These are phyloP conservation scores for Magnaporthiopsis incrustans DNA, from an alignment of 2,329 filamentous ascomycete genomes.

Conservation along the genomic window DNA sequence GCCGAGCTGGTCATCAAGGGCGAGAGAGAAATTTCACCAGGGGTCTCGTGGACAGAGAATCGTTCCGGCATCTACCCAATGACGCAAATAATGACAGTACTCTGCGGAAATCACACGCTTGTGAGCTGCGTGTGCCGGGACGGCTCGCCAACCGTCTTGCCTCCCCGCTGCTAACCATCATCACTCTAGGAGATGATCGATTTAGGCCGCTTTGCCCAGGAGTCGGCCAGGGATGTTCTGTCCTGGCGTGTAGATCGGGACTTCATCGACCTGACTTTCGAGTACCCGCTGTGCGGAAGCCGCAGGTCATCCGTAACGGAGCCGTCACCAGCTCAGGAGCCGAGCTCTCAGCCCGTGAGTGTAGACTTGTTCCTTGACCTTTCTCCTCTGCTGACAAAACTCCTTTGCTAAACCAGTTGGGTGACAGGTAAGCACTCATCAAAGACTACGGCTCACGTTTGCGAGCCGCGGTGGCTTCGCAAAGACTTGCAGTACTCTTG, in stretches of 20 bases:
- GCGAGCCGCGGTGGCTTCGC: slow-evolving; percentile 1
- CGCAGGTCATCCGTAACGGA: not conserved
- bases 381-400: not conserved
- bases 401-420: not conserved
- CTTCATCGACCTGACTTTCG: not conserved
- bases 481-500: not conserved
- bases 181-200: not conserved
- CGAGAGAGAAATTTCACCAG: not conserved
- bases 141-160: not conserved
- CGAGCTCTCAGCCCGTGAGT: not conserved
- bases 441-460: not conserved
- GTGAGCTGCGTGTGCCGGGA: not conserved
- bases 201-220: not conserved
- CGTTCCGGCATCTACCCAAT: not conserved
- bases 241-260: not conserved
- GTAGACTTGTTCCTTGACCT: not conserved
- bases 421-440: not conserved
- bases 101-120: slow-evolving; percentile 5
- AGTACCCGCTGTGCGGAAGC: not conserved
- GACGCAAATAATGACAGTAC: slow-evolving; percentile 3
- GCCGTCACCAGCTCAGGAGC: not conserved
- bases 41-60: slow-evolving; percentile 6
- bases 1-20: slow-evolving; percentile 5
- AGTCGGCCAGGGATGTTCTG: not conserved
- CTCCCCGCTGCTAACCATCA: not conserved